Conservation (phyloP, 192 early-diverging fungal species). For the Coemansia sp. region DNA sequence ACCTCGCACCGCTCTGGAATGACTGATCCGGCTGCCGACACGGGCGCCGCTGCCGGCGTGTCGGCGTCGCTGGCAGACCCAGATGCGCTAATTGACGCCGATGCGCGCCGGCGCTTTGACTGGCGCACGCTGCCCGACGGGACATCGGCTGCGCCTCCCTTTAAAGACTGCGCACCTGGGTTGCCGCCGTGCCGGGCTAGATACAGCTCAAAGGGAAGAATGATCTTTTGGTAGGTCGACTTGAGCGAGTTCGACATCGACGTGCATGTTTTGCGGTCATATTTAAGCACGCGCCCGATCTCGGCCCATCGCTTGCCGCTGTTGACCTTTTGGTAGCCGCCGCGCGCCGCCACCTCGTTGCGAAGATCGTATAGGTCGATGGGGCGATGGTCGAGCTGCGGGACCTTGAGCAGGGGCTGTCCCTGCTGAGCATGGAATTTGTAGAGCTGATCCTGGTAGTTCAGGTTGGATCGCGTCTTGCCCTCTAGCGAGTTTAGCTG, state of each 20-base stretch:
- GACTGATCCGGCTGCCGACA: slow-evolving; percentile 26
- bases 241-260: slow-evolving; percentile 74
- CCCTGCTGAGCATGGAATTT: slow-evolving; percentile 84
- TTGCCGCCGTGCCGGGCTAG: slow-evolving; percentile 53
- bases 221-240: slow-evolving; percentile 61
- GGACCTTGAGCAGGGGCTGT: slow-evolving; percentile 69
- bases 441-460: slow-evolving; percentile 88
- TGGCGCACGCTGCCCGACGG: slow-evolving; percentile 13
- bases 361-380: slow-evolving; percentile 81
- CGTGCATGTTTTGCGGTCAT: slow-evolving; percentile 69
- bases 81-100: slow-evolving; percentile 3
- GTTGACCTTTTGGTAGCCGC: slow-evolving; percentile 73
- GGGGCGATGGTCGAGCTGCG: slow-evolving; percentile 79
- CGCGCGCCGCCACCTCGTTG: slow-evolving; percentile 73
- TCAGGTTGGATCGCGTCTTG: slow-evolving; percentile 76
- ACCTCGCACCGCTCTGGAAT: slow-evolving; percentile 49
- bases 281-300: slow-evolving; percentile 71
- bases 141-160: background rate
- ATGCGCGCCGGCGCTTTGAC: slow-evolving; percentile 40
- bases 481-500: slow-evolving; percentile 91
- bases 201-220: slow-evolving; percentile 70
- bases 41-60: slow-evolving; percentile 2
- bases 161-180: background rate
- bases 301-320: slow-evolving; percentile 79
- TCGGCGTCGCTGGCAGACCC: background rate